Evolutionary conservation across 306 rosid species (phyloP).

Genomic region (Sicyos edulis): DNA sequence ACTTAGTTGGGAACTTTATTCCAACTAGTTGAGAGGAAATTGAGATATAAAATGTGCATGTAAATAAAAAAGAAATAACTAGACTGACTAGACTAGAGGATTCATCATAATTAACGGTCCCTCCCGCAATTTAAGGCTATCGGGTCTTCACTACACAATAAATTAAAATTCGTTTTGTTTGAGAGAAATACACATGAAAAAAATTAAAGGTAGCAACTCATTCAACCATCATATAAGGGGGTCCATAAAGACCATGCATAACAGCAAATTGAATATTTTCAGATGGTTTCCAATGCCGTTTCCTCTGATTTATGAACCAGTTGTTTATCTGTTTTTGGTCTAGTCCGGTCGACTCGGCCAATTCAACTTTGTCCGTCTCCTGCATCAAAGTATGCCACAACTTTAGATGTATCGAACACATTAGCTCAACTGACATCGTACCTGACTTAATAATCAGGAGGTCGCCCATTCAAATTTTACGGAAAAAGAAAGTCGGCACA

Average conservation of each 20-base stretch:
- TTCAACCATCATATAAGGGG: conserved; percentile 17
- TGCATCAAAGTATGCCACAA: conserved; percentile 10
- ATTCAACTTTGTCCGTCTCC: conserved; percentile 60
- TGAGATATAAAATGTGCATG: background rate
- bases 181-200: background rate
- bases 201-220: background rate
- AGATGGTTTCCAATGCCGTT: conserved; percentile 76
- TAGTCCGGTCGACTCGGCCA: conserved; percentile 60
- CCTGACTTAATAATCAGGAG: no score
- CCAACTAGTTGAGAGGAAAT: background rate
- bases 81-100: background rate
- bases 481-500: no score
- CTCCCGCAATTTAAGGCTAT: background rate
- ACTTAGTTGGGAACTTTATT: no score
- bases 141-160: background rate
- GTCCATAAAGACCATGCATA: conserved; percentile 43
- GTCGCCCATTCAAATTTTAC: no score
- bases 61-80: background rate
- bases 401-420: background rate
- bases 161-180: background rate
- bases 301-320: conserved; percentile 89
- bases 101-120: background rate
- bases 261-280: conserved; percentile 50
- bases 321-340: conserved; percentile 68
- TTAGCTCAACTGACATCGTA: no score